These are phyloP conservation scores for Poterioochromonas sp. DNA, from an alignment of 352 stramenopile species.

Conservation along the genomic window DNA sequence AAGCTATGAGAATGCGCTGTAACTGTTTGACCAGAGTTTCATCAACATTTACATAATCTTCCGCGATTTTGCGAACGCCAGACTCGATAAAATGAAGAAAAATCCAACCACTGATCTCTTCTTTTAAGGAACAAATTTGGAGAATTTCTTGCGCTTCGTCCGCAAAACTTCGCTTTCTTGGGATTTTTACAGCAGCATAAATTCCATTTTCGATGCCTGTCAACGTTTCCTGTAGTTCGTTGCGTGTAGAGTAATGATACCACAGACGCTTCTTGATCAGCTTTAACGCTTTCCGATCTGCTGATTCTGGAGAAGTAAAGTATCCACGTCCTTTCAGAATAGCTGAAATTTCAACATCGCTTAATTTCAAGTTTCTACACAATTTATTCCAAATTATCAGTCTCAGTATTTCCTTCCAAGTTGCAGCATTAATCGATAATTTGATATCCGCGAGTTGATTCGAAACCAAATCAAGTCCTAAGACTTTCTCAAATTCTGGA, in stretches of 20 bases:
- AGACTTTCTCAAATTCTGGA: neutral
- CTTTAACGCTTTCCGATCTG: constrained; percentile 9
- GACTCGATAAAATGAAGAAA: no score
- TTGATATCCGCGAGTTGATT: neutral
- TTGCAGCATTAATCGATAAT: neutral
- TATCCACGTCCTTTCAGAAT: constrained; percentile 16
- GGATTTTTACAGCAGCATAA: no score
- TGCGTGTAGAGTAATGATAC: neutral
- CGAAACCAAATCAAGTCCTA: neutral
- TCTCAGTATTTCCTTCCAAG: neutral
- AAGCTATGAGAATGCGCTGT: no score
- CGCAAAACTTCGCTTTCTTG: no score
- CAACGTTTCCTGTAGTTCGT: neutral
- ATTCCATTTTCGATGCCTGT: neutral
- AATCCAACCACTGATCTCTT: no score
- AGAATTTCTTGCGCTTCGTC: no score
- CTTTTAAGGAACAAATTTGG: no score
- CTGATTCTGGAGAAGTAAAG: constrained; percentile 4
- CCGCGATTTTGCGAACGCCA: no score
- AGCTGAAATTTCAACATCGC: neutral
- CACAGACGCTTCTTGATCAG: neutral
- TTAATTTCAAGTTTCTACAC: neutral
- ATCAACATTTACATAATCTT: no score
- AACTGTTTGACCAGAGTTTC: no score
- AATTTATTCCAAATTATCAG: neutral